These are phyloP conservation scores for Corchorus capsularis DNA, from an alignment of 345 rosid species.

Conservation along the genomic window DNA sequence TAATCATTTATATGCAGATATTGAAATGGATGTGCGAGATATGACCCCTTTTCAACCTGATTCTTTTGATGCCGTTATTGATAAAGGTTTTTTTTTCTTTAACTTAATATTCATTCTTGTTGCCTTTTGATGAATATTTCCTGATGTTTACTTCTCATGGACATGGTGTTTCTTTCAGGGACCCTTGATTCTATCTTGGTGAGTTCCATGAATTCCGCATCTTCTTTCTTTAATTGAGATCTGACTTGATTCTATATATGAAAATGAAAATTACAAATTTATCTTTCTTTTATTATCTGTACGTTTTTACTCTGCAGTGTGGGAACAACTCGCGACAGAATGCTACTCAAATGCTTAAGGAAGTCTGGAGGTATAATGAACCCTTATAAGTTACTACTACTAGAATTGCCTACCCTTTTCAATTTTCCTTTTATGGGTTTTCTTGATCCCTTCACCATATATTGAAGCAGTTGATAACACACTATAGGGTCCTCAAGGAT, in stretches of 20 bases:
- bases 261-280: not conserved
- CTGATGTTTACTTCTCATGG: slow-evolving; percentile 17
- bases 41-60: slow-evolving; percentile 61
- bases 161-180: slow-evolving; percentile 51
- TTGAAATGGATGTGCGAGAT: slow-evolving; percentile 77
- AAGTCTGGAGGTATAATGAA: slow-evolving; percentile 75
- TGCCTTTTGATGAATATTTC: not conserved
- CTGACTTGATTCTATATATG: slow-evolving; percentile 1
- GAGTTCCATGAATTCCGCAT: slow-evolving; percentile 34
- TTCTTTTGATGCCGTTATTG: slow-evolving; percentile 78
- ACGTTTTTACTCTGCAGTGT: slow-evolving; percentile 45
- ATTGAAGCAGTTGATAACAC: slow-evolving; percentile 91
- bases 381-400: slow-evolving; percentile 1
- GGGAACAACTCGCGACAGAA: slow-evolving; percentile 70
- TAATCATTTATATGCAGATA: slow-evolving; percentile 41
- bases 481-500: slow-evolving; percentile 98
- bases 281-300: not conserved
- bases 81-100: slow-evolving; percentile 55
- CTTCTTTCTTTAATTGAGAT: not conserved
- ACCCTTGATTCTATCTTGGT: slow-evolving; percentile 91
- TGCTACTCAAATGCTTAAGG: slow-evolving; percentile 73
- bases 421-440: slow-evolving; percentile 37
- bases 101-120: too few relatives aligned
- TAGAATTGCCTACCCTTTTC: slow-evolving; percentile 9
- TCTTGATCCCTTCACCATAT: slow-evolving; percentile 73